Percentiles rank a stretch among this genome's conserved stretches.
Conservation (phyloP, 345 rosid genomes). For the Linum trigynum region DNA sequence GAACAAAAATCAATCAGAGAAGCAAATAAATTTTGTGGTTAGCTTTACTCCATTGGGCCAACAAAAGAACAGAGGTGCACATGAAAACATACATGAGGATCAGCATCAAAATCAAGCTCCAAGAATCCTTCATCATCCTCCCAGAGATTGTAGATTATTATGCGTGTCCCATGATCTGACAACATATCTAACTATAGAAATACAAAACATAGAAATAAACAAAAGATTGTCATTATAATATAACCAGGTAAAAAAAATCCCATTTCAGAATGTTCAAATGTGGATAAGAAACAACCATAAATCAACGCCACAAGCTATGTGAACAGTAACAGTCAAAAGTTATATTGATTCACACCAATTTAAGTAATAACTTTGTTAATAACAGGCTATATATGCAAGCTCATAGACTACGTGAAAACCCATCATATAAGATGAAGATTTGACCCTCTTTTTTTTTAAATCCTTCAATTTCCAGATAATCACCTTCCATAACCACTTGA, state of each 20-base stretch:
- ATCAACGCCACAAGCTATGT: not conserved
- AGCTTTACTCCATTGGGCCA: not conserved
- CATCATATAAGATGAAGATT: not conserved
- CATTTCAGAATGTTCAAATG: too few species aligned
- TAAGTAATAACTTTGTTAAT: not conserved
- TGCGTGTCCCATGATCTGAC: conserved; percentile 70
- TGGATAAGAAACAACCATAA: not conserved
- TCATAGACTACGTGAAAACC: not conserved
- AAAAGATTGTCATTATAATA: not conserved
- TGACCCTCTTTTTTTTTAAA: not conserved
- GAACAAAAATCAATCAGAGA: not conserved
- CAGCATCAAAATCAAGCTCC: conserved; percentile 82
- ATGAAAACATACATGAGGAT: conserved; percentile 46
- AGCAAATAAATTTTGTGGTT: not conserved
- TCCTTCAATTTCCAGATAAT: not conserved
- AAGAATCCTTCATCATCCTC: conserved; percentile 77
- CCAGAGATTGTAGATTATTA: conserved; percentile 89
- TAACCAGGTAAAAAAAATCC: not conserved
- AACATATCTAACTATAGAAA: conserved; percentile 55
- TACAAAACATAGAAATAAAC: not conserved
- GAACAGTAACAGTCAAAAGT: not conserved
- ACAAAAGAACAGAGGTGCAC: conserved; percentile 6
- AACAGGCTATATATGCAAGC: not conserved
- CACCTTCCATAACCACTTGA: too few species aligned
- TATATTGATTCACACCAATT: not conserved